These are phyloP conservation scores for Murraya paniculata DNA, from an alignment of 345 rosid genomes.

Conservation along the genomic window DNA sequence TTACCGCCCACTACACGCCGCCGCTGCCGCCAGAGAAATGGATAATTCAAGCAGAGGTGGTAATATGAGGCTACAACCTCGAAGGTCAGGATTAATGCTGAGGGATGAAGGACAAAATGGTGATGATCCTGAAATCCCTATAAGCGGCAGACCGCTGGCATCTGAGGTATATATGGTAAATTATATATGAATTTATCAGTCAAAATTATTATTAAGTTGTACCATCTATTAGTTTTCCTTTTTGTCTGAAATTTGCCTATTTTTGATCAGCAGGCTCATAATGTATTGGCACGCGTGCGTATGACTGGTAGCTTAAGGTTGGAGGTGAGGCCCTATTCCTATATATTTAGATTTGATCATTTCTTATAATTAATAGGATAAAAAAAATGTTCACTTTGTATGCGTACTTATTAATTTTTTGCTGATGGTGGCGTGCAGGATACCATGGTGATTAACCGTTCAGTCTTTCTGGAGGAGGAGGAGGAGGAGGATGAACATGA, in stretches of 20 bases:
- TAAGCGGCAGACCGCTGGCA: not conserved
- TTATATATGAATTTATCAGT: not conserved
- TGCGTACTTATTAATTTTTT: no score
- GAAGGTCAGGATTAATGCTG: not conserved
- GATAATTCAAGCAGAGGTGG: conserved; percentile 6
- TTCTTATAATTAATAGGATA: not conserved
- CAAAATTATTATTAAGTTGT: not conserved
- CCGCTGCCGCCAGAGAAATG: not conserved
- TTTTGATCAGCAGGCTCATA: conserved; percentile 24
- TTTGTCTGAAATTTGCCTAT: not conserved
- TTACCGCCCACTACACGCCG: not conserved
- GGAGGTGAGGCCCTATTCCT: conserved; percentile 18
- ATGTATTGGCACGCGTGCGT: conserved; percentile 19
- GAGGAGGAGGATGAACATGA: not conserved
- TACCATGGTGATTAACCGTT: conserved; percentile 3
- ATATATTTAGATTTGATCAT: not conserved
- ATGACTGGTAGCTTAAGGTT: conserved; percentile 2
- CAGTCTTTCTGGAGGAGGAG: conserved; percentile 2
- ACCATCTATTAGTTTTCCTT: not conserved
- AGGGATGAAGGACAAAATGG: conserved; percentile 2
- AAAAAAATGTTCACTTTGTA: no score
- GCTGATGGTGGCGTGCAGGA: conserved; percentile 18
- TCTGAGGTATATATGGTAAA: conserved; percentile 24
- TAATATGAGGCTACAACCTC: conserved; percentile 6
- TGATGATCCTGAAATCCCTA: not conserved